phyloP scores from a whole-genome alignment of 164 flowering plant species.

The Magnolia sinica region DNA sequence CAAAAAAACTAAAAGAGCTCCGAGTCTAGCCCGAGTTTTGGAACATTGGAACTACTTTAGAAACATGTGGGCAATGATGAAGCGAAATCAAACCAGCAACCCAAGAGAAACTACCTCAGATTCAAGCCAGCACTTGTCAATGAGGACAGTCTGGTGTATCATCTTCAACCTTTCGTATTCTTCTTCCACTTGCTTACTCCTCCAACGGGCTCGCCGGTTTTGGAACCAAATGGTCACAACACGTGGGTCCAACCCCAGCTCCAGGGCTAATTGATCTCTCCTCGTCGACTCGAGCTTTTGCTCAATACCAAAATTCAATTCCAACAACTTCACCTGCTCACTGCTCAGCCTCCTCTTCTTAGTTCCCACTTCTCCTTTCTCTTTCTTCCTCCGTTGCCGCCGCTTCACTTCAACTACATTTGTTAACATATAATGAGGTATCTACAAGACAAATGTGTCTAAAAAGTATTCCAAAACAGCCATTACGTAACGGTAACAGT shows the following conservation, averaged over 20 bases:
- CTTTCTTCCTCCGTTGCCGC: slow-evolving; percentile 41
- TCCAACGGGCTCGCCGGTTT: slow-evolving; percentile 65
- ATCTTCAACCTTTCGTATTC: slow-evolving; percentile 43
- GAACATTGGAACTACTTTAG: too few species aligned
- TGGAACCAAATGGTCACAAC: slow-evolving; percentile 81
- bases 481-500: too few species aligned
- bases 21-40: too few species aligned
- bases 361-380: slow-evolving; percentile 24
- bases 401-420: slow-evolving; percentile 27
- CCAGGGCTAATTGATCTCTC: slow-evolving; percentile 52
- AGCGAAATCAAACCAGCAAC: neutral
- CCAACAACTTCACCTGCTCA: slow-evolving; percentile 47
- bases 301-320: slow-evolving; percentile 44
- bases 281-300: slow-evolving; percentile 63
- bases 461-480: too few species aligned
- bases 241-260: slow-evolving; percentile 63
- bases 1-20: too few species aligned
- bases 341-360: slow-evolving; percentile 60
- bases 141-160: slow-evolving; percentile 28
- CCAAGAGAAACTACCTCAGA: slow-evolving; percentile 40
- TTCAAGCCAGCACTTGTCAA: slow-evolving; percentile 63
- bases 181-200: slow-evolving; percentile 63
- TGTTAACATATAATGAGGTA: neutral
- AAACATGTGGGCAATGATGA: too few species aligned
- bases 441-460: neutral